phyloP scores from a whole-genome alignment of 768 basidiomycete genomes.

The Podaxis pistillaris region DNA sequence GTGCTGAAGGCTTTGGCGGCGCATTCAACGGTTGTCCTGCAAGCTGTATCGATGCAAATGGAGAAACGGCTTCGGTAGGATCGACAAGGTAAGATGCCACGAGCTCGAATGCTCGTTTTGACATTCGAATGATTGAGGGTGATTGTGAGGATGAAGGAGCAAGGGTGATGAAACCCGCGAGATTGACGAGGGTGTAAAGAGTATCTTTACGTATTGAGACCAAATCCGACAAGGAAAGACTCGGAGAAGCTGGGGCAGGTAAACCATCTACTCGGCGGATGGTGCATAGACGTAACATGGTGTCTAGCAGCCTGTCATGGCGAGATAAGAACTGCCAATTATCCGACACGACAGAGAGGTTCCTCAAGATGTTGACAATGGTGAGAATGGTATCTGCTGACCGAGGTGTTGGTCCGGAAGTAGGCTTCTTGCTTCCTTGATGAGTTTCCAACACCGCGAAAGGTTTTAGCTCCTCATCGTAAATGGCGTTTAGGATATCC shows the following conservation, averaged over 20 bases:
- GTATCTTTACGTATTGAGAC: constrained; percentile 76
- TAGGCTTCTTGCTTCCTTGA: constrained; percentile 50
- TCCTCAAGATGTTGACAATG: constrained; percentile 80
- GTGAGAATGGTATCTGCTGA: constrained; percentile 67
- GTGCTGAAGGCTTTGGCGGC: constrained; percentile 50
- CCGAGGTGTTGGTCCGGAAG: constrained; percentile 59
- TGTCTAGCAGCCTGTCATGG: constrained; percentile 60
- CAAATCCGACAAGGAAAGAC: constrained; percentile 69
- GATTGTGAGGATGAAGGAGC: constrained; percentile 37
- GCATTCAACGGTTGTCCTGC: constrained; percentile 41
- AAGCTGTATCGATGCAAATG: constrained; percentile 56
- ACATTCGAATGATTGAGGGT: constrained; percentile 43
- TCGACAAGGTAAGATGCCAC: constrained; percentile 77
- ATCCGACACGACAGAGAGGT: constrained; percentile 73
- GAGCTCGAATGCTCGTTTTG: constrained; percentile 60
- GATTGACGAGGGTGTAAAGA: constrained; percentile 63
- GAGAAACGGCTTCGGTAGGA: constrained; percentile 61
- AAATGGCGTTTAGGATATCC: constrained; percentile 56
- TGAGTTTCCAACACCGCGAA: constrained; percentile 55
- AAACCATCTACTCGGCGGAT: constrained; percentile 36
- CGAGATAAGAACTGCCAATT: constrained; percentile 67
- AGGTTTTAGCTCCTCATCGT: constrained; percentile 55
- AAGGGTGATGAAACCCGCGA: constrained; percentile 54
- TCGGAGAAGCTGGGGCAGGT: constrained; percentile 47
- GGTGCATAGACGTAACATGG: constrained; percentile 68